Evolutionary conservation across 495 filamentous ascomycete species (phyloP).

Genomic region (Viridothelium virens): DNA sequence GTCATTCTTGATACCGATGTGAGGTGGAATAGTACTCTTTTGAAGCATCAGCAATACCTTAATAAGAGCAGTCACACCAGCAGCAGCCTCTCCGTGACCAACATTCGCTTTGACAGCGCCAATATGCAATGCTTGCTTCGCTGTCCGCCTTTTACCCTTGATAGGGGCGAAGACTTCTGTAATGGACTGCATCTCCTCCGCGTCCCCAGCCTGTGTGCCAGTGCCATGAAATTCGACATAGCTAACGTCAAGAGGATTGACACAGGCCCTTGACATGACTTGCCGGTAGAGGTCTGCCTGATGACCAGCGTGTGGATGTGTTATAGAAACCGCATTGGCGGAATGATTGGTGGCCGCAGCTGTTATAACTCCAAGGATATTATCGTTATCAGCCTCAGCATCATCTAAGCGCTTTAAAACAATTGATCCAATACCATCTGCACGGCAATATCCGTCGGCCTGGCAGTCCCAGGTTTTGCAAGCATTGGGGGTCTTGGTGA

Average conservation of each 20-base stretch:
- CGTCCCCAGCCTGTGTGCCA: conserved; percentile 38
- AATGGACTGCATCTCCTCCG: conserved; percentile 34
- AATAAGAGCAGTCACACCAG: conserved; percentile 33
- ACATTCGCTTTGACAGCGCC: conserved; percentile 33
- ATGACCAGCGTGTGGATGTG: conserved; percentile 29
- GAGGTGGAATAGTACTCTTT: conserved; percentile 34
- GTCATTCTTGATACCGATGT: conserved; percentile 34
- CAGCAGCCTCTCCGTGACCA: conserved; percentile 34
- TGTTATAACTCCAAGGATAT: conserved; percentile 40
- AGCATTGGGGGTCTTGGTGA: conserved; percentile 20
- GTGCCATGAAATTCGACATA: conserved; percentile 39
- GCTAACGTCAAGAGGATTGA: conserved; percentile 26
- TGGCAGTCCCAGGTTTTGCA: conserved; percentile 26
- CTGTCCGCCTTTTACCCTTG: conserved; percentile 10
- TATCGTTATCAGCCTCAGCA: conserved; percentile 42
- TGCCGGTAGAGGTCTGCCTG: conserved; percentile 26
- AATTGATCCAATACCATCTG: conserved; percentile 40
- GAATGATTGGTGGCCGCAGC: conserved; percentile 38
- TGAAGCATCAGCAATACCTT: conserved; percentile 38
- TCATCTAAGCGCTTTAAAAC: conserved; percentile 43
- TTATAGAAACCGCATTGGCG: conserved; percentile 36
- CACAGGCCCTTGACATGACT: conserved; percentile 19
- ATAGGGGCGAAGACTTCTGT: conserved; percentile 29
- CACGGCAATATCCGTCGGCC: conserved; percentile 31
- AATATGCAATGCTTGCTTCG: conserved; percentile 24